Percentiles rank a stretch among this genome's conserved stretches.
Evolutionary conservation across 2,329 filamentous ascomycete species (phyloP).

Genomic region (Volutella citrinella): DNA sequence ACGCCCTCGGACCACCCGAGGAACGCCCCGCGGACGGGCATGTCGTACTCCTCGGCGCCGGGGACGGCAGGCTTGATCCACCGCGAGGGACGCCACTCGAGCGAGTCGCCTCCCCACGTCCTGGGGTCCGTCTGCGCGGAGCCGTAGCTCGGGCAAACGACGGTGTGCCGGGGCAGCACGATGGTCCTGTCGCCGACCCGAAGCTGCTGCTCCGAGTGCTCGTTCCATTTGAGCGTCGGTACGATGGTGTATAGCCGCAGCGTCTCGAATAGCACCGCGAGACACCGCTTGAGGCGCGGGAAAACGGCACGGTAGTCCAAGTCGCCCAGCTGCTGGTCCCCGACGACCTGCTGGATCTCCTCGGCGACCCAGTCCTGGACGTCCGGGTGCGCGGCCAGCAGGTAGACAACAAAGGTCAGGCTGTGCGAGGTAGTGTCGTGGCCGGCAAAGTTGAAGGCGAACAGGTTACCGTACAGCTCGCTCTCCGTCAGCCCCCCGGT

Average conservation of each 20-base stretch:
- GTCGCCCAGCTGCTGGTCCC: conserved; percentile 8
- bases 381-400: conserved; percentile 41
- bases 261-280: conserved; percentile 20
- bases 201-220: conserved; percentile 11
- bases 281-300: conserved; percentile 16
- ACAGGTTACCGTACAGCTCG: conserved; percentile 49
- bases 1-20: conserved; percentile 16
- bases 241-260: conserved; percentile 16
- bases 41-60: conserved; percentile 11
- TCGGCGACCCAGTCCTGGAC: conserved; percentile 44
- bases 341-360: conserved; percentile 25
- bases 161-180: conserved; percentile 15
- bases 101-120: conserved; percentile 17
- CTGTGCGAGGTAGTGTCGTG: conserved; percentile 49
- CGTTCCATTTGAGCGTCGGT: conserved; percentile 17
- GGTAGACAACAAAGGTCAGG: conserved; percentile 38
- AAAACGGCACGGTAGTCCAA: conserved; percentile 19
- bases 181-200: conserved; percentile 15
- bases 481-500: conserved; percentile 28
- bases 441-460: conserved; percentile 47
- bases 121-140: conserved; percentile 14
- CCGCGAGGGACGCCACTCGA: conserved; percentile 18
- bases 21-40: conserved; percentile 12
- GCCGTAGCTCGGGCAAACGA: conserved; percentile 16
- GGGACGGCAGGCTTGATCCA: conserved; percentile 14